phyloP scores from a whole-genome alignment of 176 grass and related monocot genomes.

The Paspalum notatum region DNA sequence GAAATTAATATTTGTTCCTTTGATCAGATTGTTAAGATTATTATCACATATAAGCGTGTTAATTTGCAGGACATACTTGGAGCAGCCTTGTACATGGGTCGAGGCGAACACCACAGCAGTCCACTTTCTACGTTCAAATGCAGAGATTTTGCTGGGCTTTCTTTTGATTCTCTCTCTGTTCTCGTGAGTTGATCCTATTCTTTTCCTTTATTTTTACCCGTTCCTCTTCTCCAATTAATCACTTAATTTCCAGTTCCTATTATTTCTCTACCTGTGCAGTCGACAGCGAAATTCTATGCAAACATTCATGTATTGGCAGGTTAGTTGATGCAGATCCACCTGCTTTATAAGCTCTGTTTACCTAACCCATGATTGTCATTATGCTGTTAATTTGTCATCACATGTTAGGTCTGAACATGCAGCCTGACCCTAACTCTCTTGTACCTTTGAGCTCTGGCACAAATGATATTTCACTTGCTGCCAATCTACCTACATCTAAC shows the following conservation, averaged over 20 bases:
- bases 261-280: constrained; percentile 63
- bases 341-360: background rate
- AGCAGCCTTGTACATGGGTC: constrained; percentile 82
- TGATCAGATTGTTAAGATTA: constrained; percentile 31
- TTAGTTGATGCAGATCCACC: constrained; percentile 38
- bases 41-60: constrained; percentile 24
- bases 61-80: constrained; percentile 85
- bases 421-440: background rate
- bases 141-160: constrained; percentile 90
- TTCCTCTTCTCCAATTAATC: constrained; percentile 1
- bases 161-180: constrained; percentile 85
- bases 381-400: constrained; percentile 27
- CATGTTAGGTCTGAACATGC: background rate
- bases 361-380: background rate
- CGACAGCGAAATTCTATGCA: constrained; percentile 83
- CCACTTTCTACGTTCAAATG: constrained; percentile 74
- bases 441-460: background rate
- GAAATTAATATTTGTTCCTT: constrained; percentile 10
- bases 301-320: constrained; percentile 99
- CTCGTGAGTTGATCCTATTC: constrained; percentile 75
- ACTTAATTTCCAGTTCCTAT: constrained; percentile 28
- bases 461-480: background rate
- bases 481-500: background rate
- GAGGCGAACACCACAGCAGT: constrained; percentile 71
- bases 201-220: constrained; percentile 25